phyloP scores from a whole-genome alignment of 1,284 basidiomycete species.

The Ganoderma resinaceum region DNA sequence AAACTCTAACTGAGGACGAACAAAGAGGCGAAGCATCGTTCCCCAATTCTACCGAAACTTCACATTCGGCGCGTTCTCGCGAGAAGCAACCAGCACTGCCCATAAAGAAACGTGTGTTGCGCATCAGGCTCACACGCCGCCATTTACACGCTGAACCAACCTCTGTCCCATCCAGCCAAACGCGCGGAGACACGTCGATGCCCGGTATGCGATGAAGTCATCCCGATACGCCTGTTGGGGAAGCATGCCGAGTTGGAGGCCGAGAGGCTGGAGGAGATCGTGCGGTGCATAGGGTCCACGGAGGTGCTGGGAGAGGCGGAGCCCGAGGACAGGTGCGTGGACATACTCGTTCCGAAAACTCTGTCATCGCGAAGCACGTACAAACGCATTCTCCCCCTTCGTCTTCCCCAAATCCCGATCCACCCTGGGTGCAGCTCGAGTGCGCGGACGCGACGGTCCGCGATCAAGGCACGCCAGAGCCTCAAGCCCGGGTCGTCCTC shows the following conservation, averaged over 20 bases:
- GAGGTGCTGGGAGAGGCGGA: slow-evolving; percentile 49
- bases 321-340: slow-evolving; percentile 55
- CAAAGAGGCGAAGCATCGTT: slow-evolving; percentile 20
- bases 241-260: slow-evolving; percentile 69
- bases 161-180: slow-evolving; percentile 53
- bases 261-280: slow-evolving; percentile 70
- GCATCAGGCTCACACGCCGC: neutral
- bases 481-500: slow-evolving; percentile 43
- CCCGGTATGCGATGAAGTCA: slow-evolving; percentile 73
- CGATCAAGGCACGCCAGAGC: slow-evolving; percentile 66
- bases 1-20: slow-evolving; percentile 24
- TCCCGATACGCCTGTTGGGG: slow-evolving; percentile 71
- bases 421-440: slow-evolving; percentile 26
- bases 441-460: slow-evolving; percentile 58
- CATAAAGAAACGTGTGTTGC: slow-evolving; percentile 39
- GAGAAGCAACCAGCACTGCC: slow-evolving; percentile 30
- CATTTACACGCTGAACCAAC: neutral
- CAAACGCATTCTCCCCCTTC: neutral
- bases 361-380: neutral
- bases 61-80: slow-evolving; percentile 17
- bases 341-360: neutral
- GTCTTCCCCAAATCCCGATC: neutral
- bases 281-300: slow-evolving; percentile 63
- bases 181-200: slow-evolving; percentile 76
- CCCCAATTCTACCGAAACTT: slow-evolving; percentile 10